phyloP scores from a whole-genome alignment of 1,139 yeast genomes.

The Magnusiomyces paraingens region DNA sequence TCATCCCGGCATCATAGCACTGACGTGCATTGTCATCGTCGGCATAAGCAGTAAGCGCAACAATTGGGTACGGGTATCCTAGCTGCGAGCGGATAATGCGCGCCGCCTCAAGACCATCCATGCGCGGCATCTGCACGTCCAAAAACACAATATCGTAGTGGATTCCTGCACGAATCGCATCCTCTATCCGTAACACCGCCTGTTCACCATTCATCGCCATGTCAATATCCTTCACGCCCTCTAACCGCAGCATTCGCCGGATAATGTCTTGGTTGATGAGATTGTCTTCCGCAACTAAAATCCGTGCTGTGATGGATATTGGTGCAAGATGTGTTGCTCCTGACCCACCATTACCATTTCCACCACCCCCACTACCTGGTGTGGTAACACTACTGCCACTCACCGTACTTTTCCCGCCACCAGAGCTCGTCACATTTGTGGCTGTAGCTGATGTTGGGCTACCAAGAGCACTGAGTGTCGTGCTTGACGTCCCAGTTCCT shows the following conservation, averaged over 20 bases:
- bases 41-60: constrained; percentile 91
- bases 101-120: constrained; percentile 84
- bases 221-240: constrained; percentile 64
- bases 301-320: constrained; percentile 25
- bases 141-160: constrained; percentile 71
- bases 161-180: constrained; percentile 38
- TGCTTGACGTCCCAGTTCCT: no score
- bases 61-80: constrained; percentile 66
- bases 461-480: no score
- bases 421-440: neutral
- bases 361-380: neutral
- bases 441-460: neutral
- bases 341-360: neutral
- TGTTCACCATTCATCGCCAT: constrained; percentile 88
- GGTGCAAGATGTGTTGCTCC: neutral
- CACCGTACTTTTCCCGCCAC: no score
- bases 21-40: constrained; percentile 64
- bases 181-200: constrained; percentile 61
- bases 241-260: constrained; percentile 71
- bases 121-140: constrained; percentile 96
- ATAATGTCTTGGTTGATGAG: constrained; percentile 87
- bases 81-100: constrained; percentile 60
- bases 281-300: constrained; percentile 93
- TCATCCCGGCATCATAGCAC: constrained; percentile 79
- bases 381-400: neutral